Conservation (phyloP, 805 yeast genomes). For the Lipomyces lipofer region DNA sequence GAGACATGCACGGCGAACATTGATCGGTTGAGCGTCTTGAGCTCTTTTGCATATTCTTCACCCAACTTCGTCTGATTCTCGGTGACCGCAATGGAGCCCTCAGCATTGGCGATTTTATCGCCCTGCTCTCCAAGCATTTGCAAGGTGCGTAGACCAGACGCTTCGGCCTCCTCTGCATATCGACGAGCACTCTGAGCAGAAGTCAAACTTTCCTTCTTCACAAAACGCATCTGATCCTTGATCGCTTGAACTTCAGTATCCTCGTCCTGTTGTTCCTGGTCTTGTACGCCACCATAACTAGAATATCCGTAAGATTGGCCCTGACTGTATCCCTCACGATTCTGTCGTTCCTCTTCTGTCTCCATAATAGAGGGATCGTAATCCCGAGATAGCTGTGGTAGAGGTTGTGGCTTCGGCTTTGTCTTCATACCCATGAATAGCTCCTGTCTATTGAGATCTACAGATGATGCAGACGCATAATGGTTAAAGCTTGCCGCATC, state of each 20-base stretch:
- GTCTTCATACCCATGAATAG: background rate
- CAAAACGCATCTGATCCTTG: constrained; percentile 76
- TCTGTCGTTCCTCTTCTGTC: constrained; percentile 28
- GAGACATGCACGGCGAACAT: constrained; percentile 76
- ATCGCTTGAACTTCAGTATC: constrained; percentile 89
- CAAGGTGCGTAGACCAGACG: constrained; percentile 74
- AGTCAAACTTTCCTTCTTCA: constrained; percentile 83
- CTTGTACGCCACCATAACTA: constrained; percentile 7
- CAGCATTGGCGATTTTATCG: constrained; percentile 78
- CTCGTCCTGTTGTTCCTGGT: constrained; percentile 43
- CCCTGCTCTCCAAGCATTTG: constrained; percentile 95
- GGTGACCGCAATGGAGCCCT: constrained; percentile 71
- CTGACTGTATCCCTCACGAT: constrained; percentile 5
- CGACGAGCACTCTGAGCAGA: constrained; percentile 80
- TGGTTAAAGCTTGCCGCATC: no score
- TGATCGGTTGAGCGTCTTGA: constrained; percentile 75
- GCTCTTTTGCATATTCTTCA: constrained; percentile 75
- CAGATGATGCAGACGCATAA: background rate
- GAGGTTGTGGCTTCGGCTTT: background rate
- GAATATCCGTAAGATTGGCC: constrained; percentile 1
- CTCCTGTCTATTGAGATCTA: background rate
- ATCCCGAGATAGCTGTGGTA: background rate
- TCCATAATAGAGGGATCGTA: constrained; percentile 32
- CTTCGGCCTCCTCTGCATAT: constrained; percentile 70
- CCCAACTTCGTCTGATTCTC: constrained; percentile 81